A percentile compares a stretch with the other conserved stretches of the same genome.
Conservation (phyloP, 441 rosid genomes). For the Isatis lusitanica region DNA sequence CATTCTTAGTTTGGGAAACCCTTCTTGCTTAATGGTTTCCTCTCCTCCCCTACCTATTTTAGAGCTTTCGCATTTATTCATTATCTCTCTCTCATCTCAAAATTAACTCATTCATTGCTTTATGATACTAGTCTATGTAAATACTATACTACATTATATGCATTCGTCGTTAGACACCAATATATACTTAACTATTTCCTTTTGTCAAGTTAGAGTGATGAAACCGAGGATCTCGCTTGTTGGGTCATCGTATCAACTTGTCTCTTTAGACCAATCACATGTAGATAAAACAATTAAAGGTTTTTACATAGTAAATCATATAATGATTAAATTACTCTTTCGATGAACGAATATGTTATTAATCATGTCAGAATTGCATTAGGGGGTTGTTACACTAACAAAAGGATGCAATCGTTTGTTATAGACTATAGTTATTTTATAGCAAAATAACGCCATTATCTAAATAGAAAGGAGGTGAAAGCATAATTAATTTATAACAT, state of each 20-base stretch:
- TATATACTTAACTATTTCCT: background rate
- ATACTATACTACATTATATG: background rate
- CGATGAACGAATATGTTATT: background rate
- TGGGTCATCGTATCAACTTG: background rate
- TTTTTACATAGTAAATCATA: background rate
- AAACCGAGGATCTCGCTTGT: constrained; percentile 5
- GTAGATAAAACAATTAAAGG: background rate
- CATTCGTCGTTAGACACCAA: background rate
- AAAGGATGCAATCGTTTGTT: background rate
- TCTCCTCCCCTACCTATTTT: constrained; percentile 25
- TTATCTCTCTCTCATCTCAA: constrained; percentile 16
- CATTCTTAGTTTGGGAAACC: constrained; percentile 33
- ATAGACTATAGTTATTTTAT: background rate
- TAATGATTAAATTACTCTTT: background rate
- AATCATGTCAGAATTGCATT: background rate
- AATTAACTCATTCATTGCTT: constrained; percentile 21
- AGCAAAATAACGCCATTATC: background rate
- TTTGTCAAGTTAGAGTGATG: constrained; percentile 19
- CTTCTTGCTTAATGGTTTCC: constrained; percentile 34
- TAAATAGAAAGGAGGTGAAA: background rate
- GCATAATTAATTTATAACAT: background rate
- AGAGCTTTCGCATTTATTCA: constrained; percentile 30
- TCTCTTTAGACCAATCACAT: background rate
- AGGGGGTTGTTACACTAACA: background rate
- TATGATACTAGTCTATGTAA: background rate